Conservation (phyloP, 345 rosid species). For the Gynandropsis gynandra region DNA sequence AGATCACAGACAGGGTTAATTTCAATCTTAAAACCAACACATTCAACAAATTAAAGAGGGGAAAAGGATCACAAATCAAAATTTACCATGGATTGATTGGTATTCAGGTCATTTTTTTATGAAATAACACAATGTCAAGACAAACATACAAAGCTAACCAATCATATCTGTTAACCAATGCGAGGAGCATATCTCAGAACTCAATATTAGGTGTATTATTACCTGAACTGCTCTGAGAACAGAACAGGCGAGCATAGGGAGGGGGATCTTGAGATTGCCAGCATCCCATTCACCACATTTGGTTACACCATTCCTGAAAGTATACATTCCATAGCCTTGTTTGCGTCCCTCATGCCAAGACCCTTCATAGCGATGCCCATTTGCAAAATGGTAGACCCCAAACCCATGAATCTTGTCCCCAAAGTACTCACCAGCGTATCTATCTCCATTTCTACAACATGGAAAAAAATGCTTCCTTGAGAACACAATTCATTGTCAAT, state of each 20-base stretch:
- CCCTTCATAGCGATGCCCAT: conserved; percentile 82
- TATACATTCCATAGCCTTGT: conserved; percentile 82
- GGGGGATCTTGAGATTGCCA: conserved; percentile 42
- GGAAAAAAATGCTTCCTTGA: no score
- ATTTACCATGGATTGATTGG: no score
- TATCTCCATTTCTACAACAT: conserved; percentile 63
- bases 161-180: neutral
- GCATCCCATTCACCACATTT: conserved; percentile 75
- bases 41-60: no score
- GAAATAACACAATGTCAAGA: no score
- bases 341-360: conserved; percentile 88
- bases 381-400: conserved; percentile 68
- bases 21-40: neutral
- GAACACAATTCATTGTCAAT: neutral
- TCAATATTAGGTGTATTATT: neutral
- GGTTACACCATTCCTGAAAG: conserved; percentile 48
- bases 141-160: no score
- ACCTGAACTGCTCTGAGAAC: conserved; percentile 61
- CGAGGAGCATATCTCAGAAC: neutral
- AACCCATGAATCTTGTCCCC: conserved; percentile 90
- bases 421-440: conserved; percentile 74
- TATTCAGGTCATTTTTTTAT: no score
- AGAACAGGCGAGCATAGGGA: conserved; percentile 36
- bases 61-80: no score
- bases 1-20: neutral